Base-by-base conservation (phyloP, 2,329 filamentous ascomycete genomes). In the Chaetothyriales sp. region DNA sequence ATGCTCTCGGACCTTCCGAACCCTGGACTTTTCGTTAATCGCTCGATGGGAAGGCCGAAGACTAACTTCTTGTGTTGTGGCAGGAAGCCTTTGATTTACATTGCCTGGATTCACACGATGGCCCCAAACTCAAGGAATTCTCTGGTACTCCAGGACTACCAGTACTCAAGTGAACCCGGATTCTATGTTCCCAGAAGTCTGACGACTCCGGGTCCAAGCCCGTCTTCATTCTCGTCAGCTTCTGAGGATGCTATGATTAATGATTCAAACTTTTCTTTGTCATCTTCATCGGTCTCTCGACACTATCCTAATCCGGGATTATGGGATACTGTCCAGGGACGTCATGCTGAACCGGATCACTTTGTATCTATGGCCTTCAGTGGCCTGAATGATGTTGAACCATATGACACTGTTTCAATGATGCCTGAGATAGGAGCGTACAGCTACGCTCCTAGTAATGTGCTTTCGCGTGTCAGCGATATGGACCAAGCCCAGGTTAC, bases 221-320 rank as follows among this genome's bases (percentile, higher is more conserved):
- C 51, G 46, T 47, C 53, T 45, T 53, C 43, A 18, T 56, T 53
- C 48, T 50, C 12, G 19, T 53, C 53, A 43, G 43, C 51, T 46
- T 39, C 49, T 32, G 49, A 52, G 53, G 50, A 45, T 47, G 51
- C 49, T 18, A 46, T 43, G 39, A 46, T 55, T 26, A 19, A 49
- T 49, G 51, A 52, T 43, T 39, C 54, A 19, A 51, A 57, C 39
- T 58, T 53, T 51, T 48, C 51, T 44, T 51, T 55, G 49, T 48
- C 46, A 20, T 57, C 56, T 51, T 43, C 51, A 36, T 49, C 48
- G 15, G 10, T 39, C 5, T 15, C 32, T 39, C 32, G 32, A 5
- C 32, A 39, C 15, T 39, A 39, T 39, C 32, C 32, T 15, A 5
- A 15, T 5, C 15, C 32, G 5, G 32, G 32, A 4, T 39, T 12